Conservation (phyloP, 805 yeast genomes). For the Myxozyma vanderwaltii region DNA sequence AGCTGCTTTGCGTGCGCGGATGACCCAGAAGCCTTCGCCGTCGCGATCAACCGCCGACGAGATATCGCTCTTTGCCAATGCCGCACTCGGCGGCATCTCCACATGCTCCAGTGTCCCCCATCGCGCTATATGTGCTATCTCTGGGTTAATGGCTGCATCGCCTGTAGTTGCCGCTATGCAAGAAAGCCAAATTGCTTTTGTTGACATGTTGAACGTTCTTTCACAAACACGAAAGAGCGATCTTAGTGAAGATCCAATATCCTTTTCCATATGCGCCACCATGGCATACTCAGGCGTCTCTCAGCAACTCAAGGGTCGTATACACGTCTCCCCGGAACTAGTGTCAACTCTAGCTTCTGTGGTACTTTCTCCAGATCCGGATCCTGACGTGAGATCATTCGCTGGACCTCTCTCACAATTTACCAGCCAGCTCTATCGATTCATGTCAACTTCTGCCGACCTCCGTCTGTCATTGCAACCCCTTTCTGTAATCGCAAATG, state of each 20-base stretch:
- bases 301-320: not conserved
- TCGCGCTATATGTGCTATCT: conserved; percentile 10
- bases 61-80: conserved; percentile 4
- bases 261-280: conserved; percentile 9
- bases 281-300: conserved; percentile 1
- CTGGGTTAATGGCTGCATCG: conserved; percentile 15
- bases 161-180: conserved; percentile 1
- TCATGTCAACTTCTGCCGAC: not conserved
- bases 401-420: conserved; percentile 20
- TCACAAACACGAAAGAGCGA: not conserved
- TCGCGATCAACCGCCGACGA: not conserved
- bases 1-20: conserved; percentile 11
- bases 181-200: conserved; percentile 11
- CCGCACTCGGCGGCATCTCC: conserved; percentile 7
- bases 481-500: not conserved
- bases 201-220: conserved; percentile 2
- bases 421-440: conserved; percentile 3
- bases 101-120: conserved; percentile 6
- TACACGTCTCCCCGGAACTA: conserved; percentile 3
- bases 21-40: not conserved
- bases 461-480: not conserved
- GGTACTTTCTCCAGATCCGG: conserved; percentile 5
- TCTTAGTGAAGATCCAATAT: not conserved
- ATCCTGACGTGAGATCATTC: not conserved
- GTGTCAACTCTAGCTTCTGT: not conserved